Evolutionary conservation across 2,329 filamentous ascomycete species (phyloP).

Genomic region (Colletotrichum sp.): DNA sequence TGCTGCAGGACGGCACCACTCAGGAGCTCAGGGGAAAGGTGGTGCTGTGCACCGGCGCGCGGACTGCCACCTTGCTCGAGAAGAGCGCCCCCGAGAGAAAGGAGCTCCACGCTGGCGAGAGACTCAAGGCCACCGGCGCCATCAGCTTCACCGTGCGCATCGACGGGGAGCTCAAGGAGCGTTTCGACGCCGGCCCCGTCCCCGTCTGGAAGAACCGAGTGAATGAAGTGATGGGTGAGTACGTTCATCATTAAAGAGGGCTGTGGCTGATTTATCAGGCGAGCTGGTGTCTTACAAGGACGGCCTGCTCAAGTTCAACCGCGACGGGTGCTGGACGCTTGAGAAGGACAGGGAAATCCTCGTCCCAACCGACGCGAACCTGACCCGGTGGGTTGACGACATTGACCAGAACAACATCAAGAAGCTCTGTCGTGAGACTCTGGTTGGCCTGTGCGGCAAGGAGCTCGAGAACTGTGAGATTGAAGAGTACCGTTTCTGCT

Average conservation of each 20-base stretch:
- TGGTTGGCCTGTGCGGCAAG: conserved; percentile 46
- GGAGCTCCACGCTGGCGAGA: conserved; percentile 55
- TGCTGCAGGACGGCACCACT: conserved; percentile 45
- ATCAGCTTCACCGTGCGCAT: conserved; percentile 45
- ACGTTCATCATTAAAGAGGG: not conserved
- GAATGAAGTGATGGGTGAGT: conserved; percentile 44
- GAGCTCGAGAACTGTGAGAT: conserved; percentile 42
- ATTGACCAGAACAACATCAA: conserved; percentile 46
- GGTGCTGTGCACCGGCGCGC: conserved; percentile 60
- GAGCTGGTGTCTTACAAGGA: conserved; percentile 50
- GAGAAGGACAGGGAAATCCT: conserved; percentile 58
- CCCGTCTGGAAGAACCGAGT: conserved; percentile 58
- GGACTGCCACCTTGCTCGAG: conserved; percentile 59
- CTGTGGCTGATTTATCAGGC: conserved; percentile 29
- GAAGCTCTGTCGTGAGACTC: conserved; percentile 42
- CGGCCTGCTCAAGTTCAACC: conserved; percentile 65
- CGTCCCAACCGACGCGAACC: conserved; percentile 46
- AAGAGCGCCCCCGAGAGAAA: conserved; percentile 53
- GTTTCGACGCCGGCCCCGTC: conserved; percentile 44
- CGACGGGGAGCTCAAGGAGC: conserved; percentile 47
- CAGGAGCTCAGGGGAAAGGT: conserved; percentile 53
- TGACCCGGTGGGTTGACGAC: conserved; percentile 45
- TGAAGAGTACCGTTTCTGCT: conserved; percentile 50
- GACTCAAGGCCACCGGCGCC: conserved; percentile 62
- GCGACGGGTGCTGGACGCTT: conserved; percentile 59